phyloP scores from a whole-genome alignment of 1,284 basidiomycete genomes.

The Mycena citricolor region DNA sequence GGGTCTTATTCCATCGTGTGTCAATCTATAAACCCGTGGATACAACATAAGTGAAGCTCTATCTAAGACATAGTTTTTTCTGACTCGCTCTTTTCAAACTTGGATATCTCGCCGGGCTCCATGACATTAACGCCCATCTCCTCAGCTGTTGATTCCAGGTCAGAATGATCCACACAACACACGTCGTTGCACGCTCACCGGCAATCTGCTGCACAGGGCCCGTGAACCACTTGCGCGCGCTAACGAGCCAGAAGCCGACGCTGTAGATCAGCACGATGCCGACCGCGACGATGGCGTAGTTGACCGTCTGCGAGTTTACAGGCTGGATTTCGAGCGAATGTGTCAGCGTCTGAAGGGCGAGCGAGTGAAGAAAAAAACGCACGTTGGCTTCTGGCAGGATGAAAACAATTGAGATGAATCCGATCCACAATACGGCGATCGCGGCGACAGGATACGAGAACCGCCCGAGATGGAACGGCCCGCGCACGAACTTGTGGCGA shows the following conservation, averaged over 20 bases:
- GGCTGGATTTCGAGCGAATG: constrained; percentile 42
- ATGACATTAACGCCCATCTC: constrained; percentile 49
- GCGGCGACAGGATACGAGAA: constrained; percentile 61
- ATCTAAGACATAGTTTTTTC: not conserved
- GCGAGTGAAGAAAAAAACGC: constrained; percentile 22
- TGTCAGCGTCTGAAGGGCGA: too few species aligned
- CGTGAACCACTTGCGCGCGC: constrained; percentile 68
- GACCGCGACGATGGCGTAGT: constrained; percentile 73
- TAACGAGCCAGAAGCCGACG: constrained; percentile 64
- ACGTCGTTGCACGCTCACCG: too few species aligned
- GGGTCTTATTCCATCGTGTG: too few species aligned
- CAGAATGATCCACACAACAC: constrained; percentile 20
- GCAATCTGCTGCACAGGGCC: constrained; percentile 66
- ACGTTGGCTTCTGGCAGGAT: constrained; percentile 65
- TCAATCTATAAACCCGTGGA: too few species aligned
- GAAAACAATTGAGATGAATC: constrained; percentile 64
- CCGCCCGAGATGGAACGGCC: constrained; percentile 69
- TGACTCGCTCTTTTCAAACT: constrained; percentile 11
- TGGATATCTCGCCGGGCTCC: constrained; percentile 34
- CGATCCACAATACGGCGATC: constrained; percentile 57
- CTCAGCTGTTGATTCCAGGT: constrained; percentile 36
- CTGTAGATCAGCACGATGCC: constrained; percentile 65
- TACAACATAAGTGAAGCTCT: too few species aligned
- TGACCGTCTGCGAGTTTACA: constrained; percentile 67
- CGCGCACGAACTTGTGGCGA: constrained; percentile 56